Base-by-base conservation (phyloP, 192 early-diverging fungal species). In the Borealophlyctis nickersoniae region DNA sequence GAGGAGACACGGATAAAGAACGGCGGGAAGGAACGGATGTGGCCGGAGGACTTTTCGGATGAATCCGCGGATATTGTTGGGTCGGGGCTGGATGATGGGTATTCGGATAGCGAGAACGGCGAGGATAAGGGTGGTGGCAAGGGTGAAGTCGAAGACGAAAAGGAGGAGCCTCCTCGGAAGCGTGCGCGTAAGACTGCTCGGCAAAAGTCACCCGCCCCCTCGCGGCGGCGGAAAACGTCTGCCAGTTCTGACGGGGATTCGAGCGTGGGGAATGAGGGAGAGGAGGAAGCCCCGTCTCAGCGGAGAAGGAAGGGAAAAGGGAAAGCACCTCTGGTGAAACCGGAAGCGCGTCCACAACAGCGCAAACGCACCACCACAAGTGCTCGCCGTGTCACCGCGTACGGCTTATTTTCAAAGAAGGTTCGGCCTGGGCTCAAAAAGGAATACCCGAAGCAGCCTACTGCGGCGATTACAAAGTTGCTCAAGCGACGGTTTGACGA, bases 1-100 rank as follows among this genome's bases (percentile, higher is more conserved):
- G 57, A 19, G 9, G 57, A 27, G 57, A 33, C 14, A 16, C 22
- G 14, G 11, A 33, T 14, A 19, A n/a, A 33, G n/a, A 19, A 1
- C 24, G 29, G 57, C 19, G 30, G 51, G 60, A n/a, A 26, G 23
- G 30, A 24, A 13, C 49, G 32, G 62, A 13, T 62, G 4, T 63
- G 59, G 60, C 67, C 67, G 22, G 67, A 69, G 30, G 67, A 69
- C 14, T 69, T 69, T 51, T 69, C 67, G 26, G 59, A 62, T 0
- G 67, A 69, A 48, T 29, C 23, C 4, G 52, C 60, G 19, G 67
- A 69, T 33, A 29, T 69, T 1, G 39, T 63, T 0, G 67, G 67
- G 16, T 69, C 67, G 11, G 67, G 66, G 26, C 2, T 67, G 26
- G 57, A 60, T 39, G 66, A 60, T 19, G 39, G 19, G 23, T 19